Evolutionary conservation across 2,329 filamentous ascomycete genomes (phyloP).

Genomic region (Berkeleyomyces rouxiae): DNA sequence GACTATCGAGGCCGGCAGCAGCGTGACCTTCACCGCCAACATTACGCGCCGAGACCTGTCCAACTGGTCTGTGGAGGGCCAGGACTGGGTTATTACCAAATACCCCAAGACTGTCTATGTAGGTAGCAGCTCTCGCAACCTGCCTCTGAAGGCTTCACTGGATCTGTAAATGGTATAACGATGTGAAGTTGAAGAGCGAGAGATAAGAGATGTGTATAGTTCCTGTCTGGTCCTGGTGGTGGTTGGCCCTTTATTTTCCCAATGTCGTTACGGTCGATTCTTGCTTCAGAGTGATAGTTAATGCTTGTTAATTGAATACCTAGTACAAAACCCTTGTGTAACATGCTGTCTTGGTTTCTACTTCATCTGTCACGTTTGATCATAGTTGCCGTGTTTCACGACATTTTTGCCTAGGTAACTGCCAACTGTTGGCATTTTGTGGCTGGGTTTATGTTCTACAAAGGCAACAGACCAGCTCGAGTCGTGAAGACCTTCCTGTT

Average conservation of each 20-base stretch:
- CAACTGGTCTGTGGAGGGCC: constrained; percentile 65
- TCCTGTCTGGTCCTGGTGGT: background rate
- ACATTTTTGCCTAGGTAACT: background rate
- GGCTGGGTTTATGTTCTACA: background rate
- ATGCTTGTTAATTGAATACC: background rate
- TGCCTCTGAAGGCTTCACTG: constrained; percentile 28
- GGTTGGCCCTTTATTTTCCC: background rate
- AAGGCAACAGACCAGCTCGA: background rate
- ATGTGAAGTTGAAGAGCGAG: background rate
- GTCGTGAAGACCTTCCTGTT: background rate
- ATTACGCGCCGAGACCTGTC: constrained; percentile 68
- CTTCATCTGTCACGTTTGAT: background rate
- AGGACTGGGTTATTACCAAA: constrained; percentile 63
- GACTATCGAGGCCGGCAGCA: constrained; percentile 50
- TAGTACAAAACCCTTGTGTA: background rate
- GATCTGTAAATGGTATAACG: constrained; percentile 13
- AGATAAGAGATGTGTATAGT: background rate
- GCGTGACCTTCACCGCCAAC: constrained; percentile 46
- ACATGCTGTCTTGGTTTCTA: background rate
- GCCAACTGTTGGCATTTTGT: no score
- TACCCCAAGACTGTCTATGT: constrained; percentile 37
- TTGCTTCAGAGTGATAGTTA: background rate
- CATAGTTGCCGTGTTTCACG: background rate
- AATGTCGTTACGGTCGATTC: no score
- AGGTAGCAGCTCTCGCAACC: constrained; percentile 37